Evolutionary conservation across 306 rosid genomes (phyloP), one percentile per base, ranked within the genome.

Genomic region (Ziziphus jujuba): DNA sequence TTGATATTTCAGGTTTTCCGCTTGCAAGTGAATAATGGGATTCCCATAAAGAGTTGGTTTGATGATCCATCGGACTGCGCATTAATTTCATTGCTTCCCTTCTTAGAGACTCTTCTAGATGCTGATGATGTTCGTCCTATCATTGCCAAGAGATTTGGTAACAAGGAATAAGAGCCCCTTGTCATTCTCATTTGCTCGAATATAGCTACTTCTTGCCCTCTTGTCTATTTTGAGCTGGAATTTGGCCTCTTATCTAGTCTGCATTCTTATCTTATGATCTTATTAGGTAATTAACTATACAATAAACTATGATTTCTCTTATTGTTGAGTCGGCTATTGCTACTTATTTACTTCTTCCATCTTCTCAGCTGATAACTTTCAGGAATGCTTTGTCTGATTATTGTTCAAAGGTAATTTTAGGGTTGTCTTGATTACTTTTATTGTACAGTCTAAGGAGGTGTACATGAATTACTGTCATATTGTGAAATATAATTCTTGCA

Each of bases 21-120:
- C 66, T 85, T 90, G 92, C 99, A 93, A 88, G 96, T 90, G 81
- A 90, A 93, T 75, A 93, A 93, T 77, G 99, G 99, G 69, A 93
- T 93, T 77, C 99, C 99, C 60, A 93, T 93, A 73, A 90, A 85
- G 83, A 93, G 99, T 87, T 93, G 99, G 99, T 90, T 88, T 86
- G 97, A 93, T 77, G 99, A 93, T 79, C 95, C 84, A 23, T 81
- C 82, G 34, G 99, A 93, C 71, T 68, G 79, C 82, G 96, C 89
- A 19, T 79, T 93, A 77, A 79, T 84, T 89, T 84, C 99, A 55
- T 87, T 93, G 68, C 97, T 93, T 77, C 99, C 99, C 67, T 88
- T 93, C 84, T 78, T 93, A 81, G 99, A 90, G 95, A 83, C 86
- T 77, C 80, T 93, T 81, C 95, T 85, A 77, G 87, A 82, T 43